Percentiles rank a stretch among this genome's conserved stretches.
Evolutionary conservation across 331 rosid genomes (phyloP).

Genomic region (Cucumis variabilis): DNA sequence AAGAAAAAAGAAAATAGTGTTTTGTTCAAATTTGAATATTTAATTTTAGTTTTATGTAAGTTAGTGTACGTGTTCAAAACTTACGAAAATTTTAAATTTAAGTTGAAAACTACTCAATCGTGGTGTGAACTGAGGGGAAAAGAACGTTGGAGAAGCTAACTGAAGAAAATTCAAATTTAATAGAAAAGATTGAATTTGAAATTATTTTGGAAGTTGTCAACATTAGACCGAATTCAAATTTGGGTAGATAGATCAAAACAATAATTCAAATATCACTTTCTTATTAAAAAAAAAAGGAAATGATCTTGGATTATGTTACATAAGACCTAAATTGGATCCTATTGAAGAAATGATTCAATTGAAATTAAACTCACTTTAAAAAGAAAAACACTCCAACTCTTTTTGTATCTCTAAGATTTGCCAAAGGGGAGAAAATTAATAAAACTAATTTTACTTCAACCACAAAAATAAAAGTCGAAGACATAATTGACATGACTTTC

Average conservation of each 20-base stretch:
- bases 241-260: neutral
- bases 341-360: neutral
- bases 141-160: neutral
- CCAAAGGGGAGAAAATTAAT: neutral
- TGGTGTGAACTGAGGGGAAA: neutral
- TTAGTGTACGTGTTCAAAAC: no score
- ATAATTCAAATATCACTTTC: neutral
- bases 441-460: neutral
- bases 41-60: no score
- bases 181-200: neutral
- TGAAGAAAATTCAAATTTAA: no score
- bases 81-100: no score
- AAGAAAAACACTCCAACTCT: neutral
- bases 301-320: neutral
- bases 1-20: no score
- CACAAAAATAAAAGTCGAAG: no score
- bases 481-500: no score
- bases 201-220: neutral
- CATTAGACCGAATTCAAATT: neutral
- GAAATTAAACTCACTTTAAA: neutral
- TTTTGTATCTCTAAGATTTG: neutral
- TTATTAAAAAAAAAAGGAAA: no score
- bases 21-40: neutral
- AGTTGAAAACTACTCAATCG: neutral
- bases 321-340: neutral